Evolutionary conservation across 208 protist genomes (phyloP), one percentile per base, ranked within the genome.

Genomic region (Trypanosoma vivax): DNA sequence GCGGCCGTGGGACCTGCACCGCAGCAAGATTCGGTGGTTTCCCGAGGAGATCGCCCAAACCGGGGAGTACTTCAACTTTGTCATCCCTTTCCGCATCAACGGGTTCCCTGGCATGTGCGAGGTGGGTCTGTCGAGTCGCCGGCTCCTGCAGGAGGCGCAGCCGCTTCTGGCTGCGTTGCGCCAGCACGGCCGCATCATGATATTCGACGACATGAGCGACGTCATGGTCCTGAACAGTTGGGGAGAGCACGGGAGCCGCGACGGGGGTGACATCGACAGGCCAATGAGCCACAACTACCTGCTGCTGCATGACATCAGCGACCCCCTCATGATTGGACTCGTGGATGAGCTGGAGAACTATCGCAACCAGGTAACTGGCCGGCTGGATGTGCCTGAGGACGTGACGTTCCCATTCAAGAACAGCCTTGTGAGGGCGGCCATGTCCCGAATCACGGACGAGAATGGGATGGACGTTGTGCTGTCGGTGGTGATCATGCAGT

Each of bases 141-240:
- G 50, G 33, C 40, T 85, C 4, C 56, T 80, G 28, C 48, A 54
- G 18, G 78, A 81, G 47, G 66, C 69, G 0, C 52, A 52, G 19
- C 68, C 60, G 25, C 70, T 85, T 28, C 58, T 75, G 16, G 57
- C 29, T 11, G 68, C 73, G 21, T 63, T 85, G 28, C 72, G 77
- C 16, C 43, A 72, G 31, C 56, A 85, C 54, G 77, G 77, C 40
- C 65, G 65, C 46, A 65, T 80, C n/a, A 69, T 85, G 35, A 37
- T 85, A 14, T 64, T 85, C 37, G 77, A 85, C 53, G 19, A 40
- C 21, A 40, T n/a, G 23, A 59, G 48, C 31, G 47, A 61, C 28
- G 70, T 80, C 39, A 63, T 85, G 18, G 65, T 85, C 23, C 60
- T 72, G 14, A 78, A 85, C 65, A 85, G 73, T 51, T 85, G 77